Evolutionary conservation across 805 yeast genomes (phyloP), one percentile per base, ranked within the genome.

Genomic region (Blastobotrys peoriensis): DNA sequence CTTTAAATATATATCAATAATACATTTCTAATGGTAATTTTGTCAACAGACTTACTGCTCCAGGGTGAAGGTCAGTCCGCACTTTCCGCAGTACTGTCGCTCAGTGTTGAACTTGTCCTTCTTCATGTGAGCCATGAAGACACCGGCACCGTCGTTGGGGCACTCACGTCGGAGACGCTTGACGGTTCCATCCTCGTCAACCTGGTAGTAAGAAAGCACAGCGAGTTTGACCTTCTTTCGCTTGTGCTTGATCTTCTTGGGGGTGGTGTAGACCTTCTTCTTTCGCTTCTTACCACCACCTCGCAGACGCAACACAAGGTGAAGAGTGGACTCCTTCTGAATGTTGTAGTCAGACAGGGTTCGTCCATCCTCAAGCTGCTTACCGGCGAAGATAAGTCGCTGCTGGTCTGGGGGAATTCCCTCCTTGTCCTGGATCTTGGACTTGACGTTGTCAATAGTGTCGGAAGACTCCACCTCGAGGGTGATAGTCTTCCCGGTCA

Each of bases 261-360:
- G 98, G 70, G 98, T 91, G 78, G 98, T 91, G 91, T 91, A 93
- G 71, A 88, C 97, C 95, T 91, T 91, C 96, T 93, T 93, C 93
- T 93, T 93, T 83, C 96, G 91, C 93, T 93, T 93, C 86, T 89
- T 93, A 80, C 96, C 96, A 76, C 96, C 96, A 72, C 98, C 98
- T 79, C 97, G 86, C 71, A 91, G 85, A 81, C 97, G 88, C 59
- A 91, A 77, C 57, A 91, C 98, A 76, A 91, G 81, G 73, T 91
- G 96, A 45, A 89, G 73, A 52, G 97, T 89, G 54, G 96, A 87
- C 75, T 89, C 97, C 79, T 89, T 89, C 76, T 88, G 96, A 71
- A 89, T 89, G 84, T 89, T 89, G 91, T 89, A 89, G 75, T 89
- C 96, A 56, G 95, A 83, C 55, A 89, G 75, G 54, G 97, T 89